Percentiles rank a stretch among this genome's conserved stretches.
phyloP scores from a whole-genome alignment of 1,284 basidiomycete genomes.

The Leccinum proximum region DNA sequence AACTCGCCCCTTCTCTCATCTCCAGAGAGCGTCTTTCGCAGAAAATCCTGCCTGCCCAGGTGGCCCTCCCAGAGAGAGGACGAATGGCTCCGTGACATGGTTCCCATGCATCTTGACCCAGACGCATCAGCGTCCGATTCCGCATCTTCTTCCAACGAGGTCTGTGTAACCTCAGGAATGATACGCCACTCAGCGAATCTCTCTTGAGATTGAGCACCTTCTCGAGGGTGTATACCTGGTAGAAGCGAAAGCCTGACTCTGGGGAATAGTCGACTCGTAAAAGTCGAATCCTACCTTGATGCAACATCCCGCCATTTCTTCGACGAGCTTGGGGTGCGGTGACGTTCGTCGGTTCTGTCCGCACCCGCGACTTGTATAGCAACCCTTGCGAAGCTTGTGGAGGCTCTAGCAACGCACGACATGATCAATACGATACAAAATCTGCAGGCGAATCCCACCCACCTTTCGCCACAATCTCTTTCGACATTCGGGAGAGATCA shows the following conservation, averaged over 20 bases:
- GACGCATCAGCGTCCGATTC: not conserved
- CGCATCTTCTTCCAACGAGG: not conserved
- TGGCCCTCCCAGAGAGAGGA: slow-evolving; percentile 48
- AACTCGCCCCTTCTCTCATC: slow-evolving; percentile 50
- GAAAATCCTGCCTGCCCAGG: slow-evolving; percentile 30
- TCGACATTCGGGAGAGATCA: slow-evolving; percentile 83
- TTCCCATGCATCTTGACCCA: slow-evolving; percentile 36
- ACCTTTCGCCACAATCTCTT: slow-evolving; percentile 81
- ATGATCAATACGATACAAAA: slow-evolving; percentile 1
- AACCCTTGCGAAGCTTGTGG: slow-evolving; percentile 35
- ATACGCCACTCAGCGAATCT: slow-evolving; percentile 70
- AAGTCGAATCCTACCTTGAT: slow-evolving; percentile 59
- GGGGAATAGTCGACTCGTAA: not conserved
- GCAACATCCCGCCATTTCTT: slow-evolving; percentile 89
- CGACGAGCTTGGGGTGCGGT: slow-evolving; percentile 81
- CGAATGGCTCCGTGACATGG: slow-evolving; percentile 58
- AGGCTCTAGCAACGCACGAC: slow-evolving; percentile 17
- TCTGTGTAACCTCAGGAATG: slow-evolving; percentile 53
- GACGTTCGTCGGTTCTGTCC: slow-evolving; percentile 82
- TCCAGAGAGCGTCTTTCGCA: slow-evolving; percentile 45
- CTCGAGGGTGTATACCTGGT: slow-evolving; percentile 91
- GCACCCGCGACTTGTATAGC: slow-evolving; percentile 74
- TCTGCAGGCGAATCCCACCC: slow-evolving; percentile 12
- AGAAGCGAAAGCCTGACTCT: slow-evolving; percentile 1
- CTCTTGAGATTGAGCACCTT: slow-evolving; percentile 90